Base-by-base conservation (phyloP, 1,139 yeast species). In the Debaryomyces singareniensis region DNA sequence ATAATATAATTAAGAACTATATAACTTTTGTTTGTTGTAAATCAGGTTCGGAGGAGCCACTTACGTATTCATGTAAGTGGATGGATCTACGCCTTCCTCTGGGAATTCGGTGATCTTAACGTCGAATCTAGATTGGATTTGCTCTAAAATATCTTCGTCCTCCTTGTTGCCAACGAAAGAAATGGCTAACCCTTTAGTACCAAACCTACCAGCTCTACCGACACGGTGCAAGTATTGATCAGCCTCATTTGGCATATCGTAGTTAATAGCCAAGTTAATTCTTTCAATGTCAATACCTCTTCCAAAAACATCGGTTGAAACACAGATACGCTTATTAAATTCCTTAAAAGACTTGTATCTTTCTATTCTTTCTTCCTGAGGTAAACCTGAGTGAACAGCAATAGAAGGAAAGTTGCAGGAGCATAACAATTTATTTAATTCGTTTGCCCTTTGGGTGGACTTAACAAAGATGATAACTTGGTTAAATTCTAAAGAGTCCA, bases 121-220 rank as follows among this genome's bases (percentile, higher is more conserved):
- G 60, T 91, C 97, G 64, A 91, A 91, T 66, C 98, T 81, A 47
- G 87, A 93, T 71, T 91, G 98, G 51, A 91, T 91, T 68, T 86
- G 83, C 52, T 76, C 86, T 60, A 93, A 74, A 31, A 89, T 85
- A 65, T 82, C 86, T 60, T 86, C 87, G 54, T 91, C 98, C 42
- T 80, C 93, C 49, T 78, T 82, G 36, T 78, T 71, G 25, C 94
- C 74, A 33, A 91, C 95, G 47, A 91, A 84, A 29, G 96, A 86
- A 38, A 91, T 74, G 33, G 96, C 95, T 51, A 91, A 78, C 68
- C 98, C 98, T 70, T 91, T 91, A 58, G 98, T 91, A 71, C 98
- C 98, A 53, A 91, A 91, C 75, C 98, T 87, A 66, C 98, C 98
- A 47, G 98, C 98, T 78, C 98, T 87, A 58, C 98, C 98, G 40